Evolutionary conservation across 371 early-diverging fungal genomes (phyloP).

Genomic region (Actinomucor elegans): DNA sequence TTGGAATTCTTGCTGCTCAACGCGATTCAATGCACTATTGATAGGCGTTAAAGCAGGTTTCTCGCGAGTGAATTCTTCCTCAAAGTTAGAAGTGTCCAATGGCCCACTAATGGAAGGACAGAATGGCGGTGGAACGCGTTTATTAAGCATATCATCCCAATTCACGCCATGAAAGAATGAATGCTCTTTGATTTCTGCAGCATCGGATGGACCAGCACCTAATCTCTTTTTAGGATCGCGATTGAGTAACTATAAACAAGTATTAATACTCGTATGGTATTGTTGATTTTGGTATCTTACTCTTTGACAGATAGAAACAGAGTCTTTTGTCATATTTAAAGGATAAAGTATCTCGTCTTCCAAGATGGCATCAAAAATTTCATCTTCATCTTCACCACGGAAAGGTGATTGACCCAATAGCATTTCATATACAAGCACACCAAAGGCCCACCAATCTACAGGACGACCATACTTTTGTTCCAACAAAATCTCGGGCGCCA

Average conservation of each 20-base stretch:
- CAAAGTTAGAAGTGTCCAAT: constrained; percentile 95
- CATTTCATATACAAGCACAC: constrained; percentile 95
- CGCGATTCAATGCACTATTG: constrained; percentile 71
- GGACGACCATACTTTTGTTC: constrained; percentile 82
- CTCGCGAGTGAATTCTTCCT: constrained; percentile 93
- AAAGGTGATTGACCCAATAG: constrained; percentile 93
- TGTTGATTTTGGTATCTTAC: constrained; percentile 32
- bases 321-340: constrained; percentile 87
- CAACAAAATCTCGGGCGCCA: constrained; percentile 75
- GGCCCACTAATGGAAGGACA: constrained; percentile 81
- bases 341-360: constrained; percentile 94
- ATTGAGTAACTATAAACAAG: constrained; percentile 68
- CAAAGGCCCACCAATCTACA: constrained; percentile 96
- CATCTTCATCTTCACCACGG: constrained; percentile 93
- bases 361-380: constrained; percentile 94
- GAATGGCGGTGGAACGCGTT: constrained; percentile 88
- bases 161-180: constrained; percentile 93
- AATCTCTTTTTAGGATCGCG: constrained; percentile 88
- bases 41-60: constrained; percentile 89
- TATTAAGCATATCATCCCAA: constrained; percentile 90
- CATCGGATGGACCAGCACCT: constrained; percentile 82
- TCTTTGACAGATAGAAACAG: constrained; percentile 86
- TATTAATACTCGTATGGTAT: neutral
- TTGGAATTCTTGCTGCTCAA: constrained; percentile 90
- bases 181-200: constrained; percentile 91